Conservation (phyloP, 208 protist genomes). For the Endotrypanum monterogeii region DNA sequence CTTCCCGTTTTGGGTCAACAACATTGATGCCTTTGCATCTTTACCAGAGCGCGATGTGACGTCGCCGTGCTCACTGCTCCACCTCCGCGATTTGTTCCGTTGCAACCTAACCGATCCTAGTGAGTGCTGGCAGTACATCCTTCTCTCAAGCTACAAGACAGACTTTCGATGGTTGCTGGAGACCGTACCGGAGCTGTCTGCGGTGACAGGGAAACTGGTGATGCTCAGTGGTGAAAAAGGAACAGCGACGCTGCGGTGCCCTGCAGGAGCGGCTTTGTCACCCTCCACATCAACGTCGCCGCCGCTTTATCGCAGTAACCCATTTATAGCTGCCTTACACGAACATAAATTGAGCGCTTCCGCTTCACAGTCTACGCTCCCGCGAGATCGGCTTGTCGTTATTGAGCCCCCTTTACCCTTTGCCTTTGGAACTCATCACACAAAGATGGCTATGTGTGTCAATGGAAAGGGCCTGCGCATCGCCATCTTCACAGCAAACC, state of each 20-base stretch:
- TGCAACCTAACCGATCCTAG: constrained; percentile 36
- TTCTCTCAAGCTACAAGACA: constrained; percentile 76
- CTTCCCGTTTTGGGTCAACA: constrained; percentile 15
- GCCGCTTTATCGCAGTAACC: constrained; percentile 21
- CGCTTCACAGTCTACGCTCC: background rate
- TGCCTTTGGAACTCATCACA: constrained; percentile 84
- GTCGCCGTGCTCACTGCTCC: constrained; percentile 12
- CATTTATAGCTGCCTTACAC: constrained; percentile 16
- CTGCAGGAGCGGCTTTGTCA: background rate
- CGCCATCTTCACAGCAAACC: constrained; percentile 75
- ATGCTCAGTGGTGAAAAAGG: constrained; percentile 63
- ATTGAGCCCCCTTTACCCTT: constrained; percentile 68
- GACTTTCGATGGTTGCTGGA: constrained; percentile 66
- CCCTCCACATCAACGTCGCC: constrained; percentile 16
- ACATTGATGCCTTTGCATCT: background rate
- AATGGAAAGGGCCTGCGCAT: constrained; percentile 66
- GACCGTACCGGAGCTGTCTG: constrained; percentile 37
- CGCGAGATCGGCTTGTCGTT: constrained; percentile 37
- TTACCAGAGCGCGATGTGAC: too few species aligned
- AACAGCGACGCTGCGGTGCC: constrained; percentile 33
- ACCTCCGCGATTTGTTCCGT: constrained; percentile 48
- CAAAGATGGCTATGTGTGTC: constrained; percentile 69
- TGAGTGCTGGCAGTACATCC: constrained; percentile 59
- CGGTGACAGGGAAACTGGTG: constrained; percentile 34
- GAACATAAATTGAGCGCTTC: background rate